Conservation (phyloP, 331 rosid genomes). For the Quercus phellos region DNA sequence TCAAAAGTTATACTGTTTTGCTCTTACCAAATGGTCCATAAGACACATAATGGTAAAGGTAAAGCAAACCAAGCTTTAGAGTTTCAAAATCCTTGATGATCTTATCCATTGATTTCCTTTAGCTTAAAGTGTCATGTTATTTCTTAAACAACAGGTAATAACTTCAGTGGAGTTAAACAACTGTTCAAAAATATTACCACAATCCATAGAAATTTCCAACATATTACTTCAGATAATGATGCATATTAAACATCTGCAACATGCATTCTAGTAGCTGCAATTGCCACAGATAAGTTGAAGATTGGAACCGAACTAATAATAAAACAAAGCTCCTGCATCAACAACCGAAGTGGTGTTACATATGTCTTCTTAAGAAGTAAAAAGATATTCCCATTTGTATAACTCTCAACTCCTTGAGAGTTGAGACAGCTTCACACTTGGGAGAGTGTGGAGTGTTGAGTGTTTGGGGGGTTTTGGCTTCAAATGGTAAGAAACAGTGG, state of each 20-base stretch:
- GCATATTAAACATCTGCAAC: constrained; percentile 15
- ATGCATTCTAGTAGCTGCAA: constrained; percentile 80
- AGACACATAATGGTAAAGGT: no score
- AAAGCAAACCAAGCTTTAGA: no score
- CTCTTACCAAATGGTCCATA: no score
- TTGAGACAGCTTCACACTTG: no score
- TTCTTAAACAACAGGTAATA: no score
- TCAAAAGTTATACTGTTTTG: no score
- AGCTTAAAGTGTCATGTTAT: not conserved
- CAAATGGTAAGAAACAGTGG: no score
- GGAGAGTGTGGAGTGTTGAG: no score
- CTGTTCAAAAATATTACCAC: not conserved
- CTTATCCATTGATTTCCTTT: not conserved
- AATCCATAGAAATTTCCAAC: not conserved
- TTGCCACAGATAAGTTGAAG: constrained; percentile 84
- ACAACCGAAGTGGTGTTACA: constrained; percentile 14
- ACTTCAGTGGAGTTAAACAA: not conserved
- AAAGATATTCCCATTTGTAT: not conserved
- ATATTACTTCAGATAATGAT: not conserved
- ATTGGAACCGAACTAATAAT: constrained; percentile 76
- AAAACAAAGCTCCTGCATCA: constrained; percentile 89
- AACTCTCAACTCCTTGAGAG: no score
- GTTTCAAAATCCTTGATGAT: not conserved
- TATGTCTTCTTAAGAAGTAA: not conserved
- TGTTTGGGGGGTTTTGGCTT: no score